A percentile compares a stretch with the other conserved stretches of the same genome.
phyloP scores from a whole-genome alignment of 345 rosid species.

The Capsella bursapastoris region DNA sequence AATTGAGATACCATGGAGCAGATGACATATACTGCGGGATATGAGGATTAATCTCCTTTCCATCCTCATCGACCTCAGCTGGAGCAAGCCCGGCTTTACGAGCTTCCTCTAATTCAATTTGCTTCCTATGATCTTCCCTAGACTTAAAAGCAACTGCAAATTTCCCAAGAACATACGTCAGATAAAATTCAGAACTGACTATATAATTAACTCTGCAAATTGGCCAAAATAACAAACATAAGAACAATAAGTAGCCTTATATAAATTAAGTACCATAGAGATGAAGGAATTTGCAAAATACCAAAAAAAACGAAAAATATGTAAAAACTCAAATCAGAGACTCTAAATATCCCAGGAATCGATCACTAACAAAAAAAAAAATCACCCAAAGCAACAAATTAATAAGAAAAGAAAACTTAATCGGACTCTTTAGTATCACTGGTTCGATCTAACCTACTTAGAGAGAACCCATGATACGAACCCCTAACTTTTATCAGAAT shows the following conservation, averaged over 20 bases:
- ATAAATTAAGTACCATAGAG: not conserved
- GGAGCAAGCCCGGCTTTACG: slow-evolving; percentile 84
- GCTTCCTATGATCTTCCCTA: slow-evolving; percentile 70
- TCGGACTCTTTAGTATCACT: not conserved
- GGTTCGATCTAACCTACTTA: slow-evolving; percentile 2
- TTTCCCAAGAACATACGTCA: slow-evolving; percentile 65
- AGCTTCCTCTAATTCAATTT: slow-evolving; percentile 65
- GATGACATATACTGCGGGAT: slow-evolving; percentile 81
- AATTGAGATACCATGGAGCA: slow-evolving; percentile 79
- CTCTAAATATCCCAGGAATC: not conserved
- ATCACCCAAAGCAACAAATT: not conserved
- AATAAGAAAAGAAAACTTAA: slow-evolving; percentile 4
- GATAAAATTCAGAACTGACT: slow-evolving; percentile 58
- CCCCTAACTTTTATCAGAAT: slow-evolving; percentile 1
- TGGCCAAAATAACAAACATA: not conserved
- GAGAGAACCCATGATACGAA: not conserved
- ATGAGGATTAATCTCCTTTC: slow-evolving; percentile 77
- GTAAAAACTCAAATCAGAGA: too few relatives aligned
- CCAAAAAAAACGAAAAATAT: too few relatives aligned
- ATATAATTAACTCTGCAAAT: not conserved
- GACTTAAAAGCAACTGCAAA: slow-evolving; percentile 68
- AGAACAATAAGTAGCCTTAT: not conserved
- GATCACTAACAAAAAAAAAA: not conserved
- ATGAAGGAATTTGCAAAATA: slow-evolving; percentile 3
- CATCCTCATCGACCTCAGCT: slow-evolving; percentile 77